A percentile compares a stretch with the other conserved stretches of the same genome.
phyloP scores from a whole-genome alignment of 2,329 filamentous ascomycete genomes.

The Xylariaceae sp. region DNA sequence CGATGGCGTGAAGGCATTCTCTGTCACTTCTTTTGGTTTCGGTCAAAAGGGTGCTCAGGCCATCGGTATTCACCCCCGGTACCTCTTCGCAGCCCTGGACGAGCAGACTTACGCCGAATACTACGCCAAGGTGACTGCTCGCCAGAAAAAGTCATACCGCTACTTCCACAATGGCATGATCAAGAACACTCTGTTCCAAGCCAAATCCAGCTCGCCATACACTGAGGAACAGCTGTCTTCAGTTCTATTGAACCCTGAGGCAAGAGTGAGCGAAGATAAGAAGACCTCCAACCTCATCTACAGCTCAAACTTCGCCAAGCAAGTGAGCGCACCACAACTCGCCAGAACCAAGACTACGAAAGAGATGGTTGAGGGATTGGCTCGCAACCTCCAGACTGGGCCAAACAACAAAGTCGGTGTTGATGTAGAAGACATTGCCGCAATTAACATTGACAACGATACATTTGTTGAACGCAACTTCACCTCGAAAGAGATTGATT shows the following conservation, averaged over 20 bases:
- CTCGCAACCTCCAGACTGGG: slow-evolving; percentile 50
- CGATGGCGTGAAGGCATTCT: slow-evolving; percentile 97
- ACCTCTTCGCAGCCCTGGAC: slow-evolving; percentile 92
- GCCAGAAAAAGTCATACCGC: slow-evolving; percentile 98
- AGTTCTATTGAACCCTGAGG: slow-evolving; percentile 91
- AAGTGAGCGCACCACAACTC: slow-evolving; percentile 47
- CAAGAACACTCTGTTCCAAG: slow-evolving; percentile 96
- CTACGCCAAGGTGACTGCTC: slow-evolving; percentile 80
- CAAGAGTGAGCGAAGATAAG: slow-evolving; percentile 79
- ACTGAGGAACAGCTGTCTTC: slow-evolving; percentile 79
- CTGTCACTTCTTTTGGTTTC: slow-evolving; percentile 97
- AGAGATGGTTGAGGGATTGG: slow-evolving; percentile 73
- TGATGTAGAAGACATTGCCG: slow-evolving; percentile 83
- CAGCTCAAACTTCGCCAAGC: slow-evolving; percentile 65
- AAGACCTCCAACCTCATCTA: slow-evolving; percentile 78
- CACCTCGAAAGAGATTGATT: slow-evolving; percentile 75
- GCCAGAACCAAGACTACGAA: slow-evolving; percentile 59
- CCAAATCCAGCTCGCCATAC: slow-evolving; percentile 89
- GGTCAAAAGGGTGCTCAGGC: slow-evolving; percentile 98
- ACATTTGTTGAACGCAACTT: slow-evolving; percentile 96
- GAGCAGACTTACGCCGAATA: slow-evolving; percentile 78
- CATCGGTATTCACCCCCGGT: slow-evolving; percentile 91
- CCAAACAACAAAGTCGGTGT: slow-evolving; percentile 79
- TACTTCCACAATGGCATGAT: slow-evolving; percentile 98
- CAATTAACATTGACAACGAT: slow-evolving; percentile 89